These are phyloP conservation scores for Escovopsis sp. DNA, from an alignment of 2,329 filamentous ascomycete species.

Conservation along the genomic window DNA sequence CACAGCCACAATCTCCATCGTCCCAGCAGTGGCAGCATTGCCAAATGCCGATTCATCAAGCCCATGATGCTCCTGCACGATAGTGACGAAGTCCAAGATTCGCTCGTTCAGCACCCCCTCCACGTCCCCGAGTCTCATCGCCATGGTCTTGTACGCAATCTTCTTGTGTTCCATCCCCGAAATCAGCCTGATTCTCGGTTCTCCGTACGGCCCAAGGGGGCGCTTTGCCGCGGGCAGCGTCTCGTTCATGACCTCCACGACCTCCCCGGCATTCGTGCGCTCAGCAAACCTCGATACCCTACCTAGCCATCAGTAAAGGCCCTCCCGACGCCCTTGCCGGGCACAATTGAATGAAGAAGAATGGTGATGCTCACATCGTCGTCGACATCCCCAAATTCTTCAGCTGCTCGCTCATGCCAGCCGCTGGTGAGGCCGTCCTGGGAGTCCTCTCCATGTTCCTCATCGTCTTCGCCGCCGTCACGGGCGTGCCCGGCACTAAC, in stretches of 20 bases:
- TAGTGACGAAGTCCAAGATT: conserved; percentile 73
- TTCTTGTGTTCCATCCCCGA: conserved; percentile 83
- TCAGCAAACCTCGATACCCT: conserved; percentile 45
- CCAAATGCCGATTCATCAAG: conserved; percentile 73
- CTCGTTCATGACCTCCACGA: conserved; percentile 69
- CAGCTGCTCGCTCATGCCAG: conserved; percentile 18
- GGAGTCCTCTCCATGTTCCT: conserved; percentile 18
- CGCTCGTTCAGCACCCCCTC: conserved; percentile 89
- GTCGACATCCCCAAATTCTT: conserved; percentile 14
- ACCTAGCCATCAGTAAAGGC: background rate
- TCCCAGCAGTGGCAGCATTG: conserved; percentile 72
- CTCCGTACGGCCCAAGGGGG: conserved; percentile 55
- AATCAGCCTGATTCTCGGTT: conserved; percentile 69
- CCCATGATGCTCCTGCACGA: conserved; percentile 58
- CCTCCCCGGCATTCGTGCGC: conserved; percentile 63
- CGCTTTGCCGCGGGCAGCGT: conserved; percentile 52
- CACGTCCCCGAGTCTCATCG: conserved; percentile 85
- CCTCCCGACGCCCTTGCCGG: conserved; percentile 2
- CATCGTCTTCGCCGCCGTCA: conserved; percentile 22
- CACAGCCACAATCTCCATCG: conserved; percentile 74
- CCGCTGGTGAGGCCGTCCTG: conserved; percentile 15
- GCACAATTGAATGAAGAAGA: background rate
- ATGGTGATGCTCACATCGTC: conserved; percentile 10
- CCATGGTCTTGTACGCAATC: conserved; percentile 78
- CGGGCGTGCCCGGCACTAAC: conserved; percentile 49